A percentile compares a stretch with the other conserved stretches of the same genome.
Conservation (phyloP, 805 yeast genomes). For the Pachysolen tannophilus region DNA sequence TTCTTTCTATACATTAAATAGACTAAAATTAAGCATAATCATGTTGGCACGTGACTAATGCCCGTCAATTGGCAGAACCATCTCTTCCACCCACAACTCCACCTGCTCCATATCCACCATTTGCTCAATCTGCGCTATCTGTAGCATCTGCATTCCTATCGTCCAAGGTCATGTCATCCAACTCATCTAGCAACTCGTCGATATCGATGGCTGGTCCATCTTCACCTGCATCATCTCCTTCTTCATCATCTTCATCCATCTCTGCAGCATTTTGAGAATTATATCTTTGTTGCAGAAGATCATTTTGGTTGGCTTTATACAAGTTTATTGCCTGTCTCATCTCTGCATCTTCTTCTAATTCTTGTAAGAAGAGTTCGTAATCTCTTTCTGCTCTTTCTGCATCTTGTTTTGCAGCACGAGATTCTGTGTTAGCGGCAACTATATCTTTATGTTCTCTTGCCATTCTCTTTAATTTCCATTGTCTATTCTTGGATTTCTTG, state of each 20-base stretch:
- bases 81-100: no score
- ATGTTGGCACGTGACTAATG: no score
- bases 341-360: constrained; percentile 94
- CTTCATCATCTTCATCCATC: constrained; percentile 38
- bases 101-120: no score
- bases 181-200: constrained; percentile 89
- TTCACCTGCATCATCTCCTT: constrained; percentile 46
- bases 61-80: no score
- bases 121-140: no score
- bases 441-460: constrained; percentile 91
- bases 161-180: constrained; percentile 86
- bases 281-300: constrained; percentile 16
- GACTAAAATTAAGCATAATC: no score
- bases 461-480: constrained; percentile 95
- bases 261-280: constrained; percentile 26
- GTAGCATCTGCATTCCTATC: no score
- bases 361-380: constrained; percentile 92
- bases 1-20: no score
- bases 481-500: constrained; percentile 67
- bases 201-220: constrained; percentile 86
- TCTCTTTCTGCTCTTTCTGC: constrained; percentile 90
- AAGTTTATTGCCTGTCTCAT: constrained; percentile 84
- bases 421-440: constrained; percentile 54
- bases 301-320: constrained; percentile 54
- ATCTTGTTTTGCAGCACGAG: constrained; percentile 78